phyloP scores from a whole-genome alignment of 176 grass and related monocot species.

The Oryza australiensis region DNA sequence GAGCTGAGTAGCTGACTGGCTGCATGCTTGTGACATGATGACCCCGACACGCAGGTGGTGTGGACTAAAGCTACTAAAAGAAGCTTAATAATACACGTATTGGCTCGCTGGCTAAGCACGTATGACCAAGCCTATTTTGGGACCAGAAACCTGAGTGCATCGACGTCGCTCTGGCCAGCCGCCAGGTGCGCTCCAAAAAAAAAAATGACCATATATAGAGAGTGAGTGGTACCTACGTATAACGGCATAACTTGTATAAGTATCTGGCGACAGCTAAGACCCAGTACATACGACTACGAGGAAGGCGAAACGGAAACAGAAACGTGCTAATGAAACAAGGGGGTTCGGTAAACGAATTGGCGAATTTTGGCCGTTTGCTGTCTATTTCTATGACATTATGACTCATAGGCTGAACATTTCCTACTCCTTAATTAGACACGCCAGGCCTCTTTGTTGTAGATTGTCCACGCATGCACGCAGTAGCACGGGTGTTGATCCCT shows the following conservation, averaged over 20 bases:
- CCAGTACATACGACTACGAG: not conserved
- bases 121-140: not conserved
- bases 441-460: not conserved
- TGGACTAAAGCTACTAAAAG: too few relatives aligned
- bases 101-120: too few relatives aligned
- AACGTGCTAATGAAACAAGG: not conserved
- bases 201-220: too few relatives aligned
- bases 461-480: not conserved
- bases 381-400: not conserved
- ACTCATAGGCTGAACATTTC: not conserved
- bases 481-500: not conserved
- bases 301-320: not conserved
- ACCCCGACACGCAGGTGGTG: not conserved
- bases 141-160: not conserved
- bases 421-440: too few relatives aligned
- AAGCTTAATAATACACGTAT: too few relatives aligned
- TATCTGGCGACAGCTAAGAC: too few relatives aligned
- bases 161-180: too few relatives aligned
- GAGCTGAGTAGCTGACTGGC: not conserved
- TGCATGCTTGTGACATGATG: slow-evolving; percentile 22
- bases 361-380: not conserved
- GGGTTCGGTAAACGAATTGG: not conserved
- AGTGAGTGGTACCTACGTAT: too few relatives aligned
- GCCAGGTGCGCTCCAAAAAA: too few relatives aligned
- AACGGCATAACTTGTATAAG: too few relatives aligned